Base-by-base conservation (phyloP, 345 rosid genomes). In the Erysimum cheiranthoides region DNA sequence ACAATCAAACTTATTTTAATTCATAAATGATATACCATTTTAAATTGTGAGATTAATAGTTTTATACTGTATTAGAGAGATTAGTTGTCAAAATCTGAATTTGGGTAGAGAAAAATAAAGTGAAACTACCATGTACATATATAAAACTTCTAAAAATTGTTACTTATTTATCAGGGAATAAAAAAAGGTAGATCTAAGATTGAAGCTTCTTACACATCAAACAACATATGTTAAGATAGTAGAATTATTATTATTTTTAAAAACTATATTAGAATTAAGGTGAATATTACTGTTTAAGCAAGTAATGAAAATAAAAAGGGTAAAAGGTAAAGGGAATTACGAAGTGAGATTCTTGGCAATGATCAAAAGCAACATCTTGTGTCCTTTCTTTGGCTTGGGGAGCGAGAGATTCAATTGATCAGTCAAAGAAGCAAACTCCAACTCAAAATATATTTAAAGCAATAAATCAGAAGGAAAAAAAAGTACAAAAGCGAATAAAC, bases 371-470 rank as follows among this genome's bases (percentile, higher is more conserved):
- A 79, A 79, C 75, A 74, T 69, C 17, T 54, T 74, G 68, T 61
- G 79, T 74, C 69, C 75, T 79, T 74, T 69, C 66, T 64, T 79
- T 69, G 72, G 82, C 72, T 69, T 79, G 71, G 71, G 75, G 66
- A 73, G 10, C 35, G 79, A 74, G 67, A 73, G 75, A 74, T 73
- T 63, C 75, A 67, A 61, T 74, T 74, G 71, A 73, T 79, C 79
- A 74, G 82, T 79, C 82, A 79, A 79, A 79, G 79, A 73, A 79
- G 79, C 75, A 79, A 73, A 79, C 81, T 78, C 78, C 52, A 74
- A 74, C 75, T 73, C 60, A 28, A 62, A 54, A 14, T 73, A 46
- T 36, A 39, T 56, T 38, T 62, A 73, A 79, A 74, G 66, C 46
- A 79, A 47, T 21, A 65, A 78, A 77, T 42, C 12, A 27, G 32